These are phyloP conservation scores for Sarocladium kiliense DNA, from an alignment of 2,329 filamentous ascomycete genomes.

Conservation along the genomic window DNA sequence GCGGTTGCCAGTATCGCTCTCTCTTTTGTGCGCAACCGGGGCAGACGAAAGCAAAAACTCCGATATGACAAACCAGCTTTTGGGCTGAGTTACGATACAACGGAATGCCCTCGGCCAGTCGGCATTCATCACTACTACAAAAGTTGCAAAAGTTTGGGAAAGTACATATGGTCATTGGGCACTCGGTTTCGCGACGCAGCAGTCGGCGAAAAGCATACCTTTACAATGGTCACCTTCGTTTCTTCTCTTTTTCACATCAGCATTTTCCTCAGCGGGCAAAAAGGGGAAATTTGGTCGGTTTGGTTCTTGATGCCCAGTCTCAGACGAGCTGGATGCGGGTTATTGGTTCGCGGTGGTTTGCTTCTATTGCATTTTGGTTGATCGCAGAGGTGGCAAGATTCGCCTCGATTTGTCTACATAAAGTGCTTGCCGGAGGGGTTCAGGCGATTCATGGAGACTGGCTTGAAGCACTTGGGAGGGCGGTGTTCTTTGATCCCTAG, in stretches of 20 bases:
- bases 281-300: not conserved
- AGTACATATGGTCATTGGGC: constrained; percentile 8
- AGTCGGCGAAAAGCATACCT: not conserved
- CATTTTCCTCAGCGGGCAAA: constrained; percentile 7
- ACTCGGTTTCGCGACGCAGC: not conserved
- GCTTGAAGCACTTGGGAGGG: not conserved
- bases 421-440: not conserved
- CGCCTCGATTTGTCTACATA: not conserved
- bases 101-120: not conserved
- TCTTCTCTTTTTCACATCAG: constrained; percentile 2
- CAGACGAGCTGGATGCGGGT: constrained; percentile 6
- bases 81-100: not conserved
- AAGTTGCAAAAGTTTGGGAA: constrained; percentile 8
- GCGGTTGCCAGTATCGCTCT: not conserved
- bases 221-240: not conserved
- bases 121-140: not conserved
- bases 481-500: not conserved
- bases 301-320: not conserved
- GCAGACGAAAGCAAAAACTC: not conserved
- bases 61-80: not conserved
- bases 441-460: constrained; percentile 1
- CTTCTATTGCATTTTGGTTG: not conserved
- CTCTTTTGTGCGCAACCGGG: constrained; percentile 4
- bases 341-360: not conserved
- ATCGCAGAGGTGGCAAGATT: not conserved